phyloP scores from a whole-genome alignment of 2,329 filamentous ascomycete genomes.

The Neoarthrinium moseri region DNA sequence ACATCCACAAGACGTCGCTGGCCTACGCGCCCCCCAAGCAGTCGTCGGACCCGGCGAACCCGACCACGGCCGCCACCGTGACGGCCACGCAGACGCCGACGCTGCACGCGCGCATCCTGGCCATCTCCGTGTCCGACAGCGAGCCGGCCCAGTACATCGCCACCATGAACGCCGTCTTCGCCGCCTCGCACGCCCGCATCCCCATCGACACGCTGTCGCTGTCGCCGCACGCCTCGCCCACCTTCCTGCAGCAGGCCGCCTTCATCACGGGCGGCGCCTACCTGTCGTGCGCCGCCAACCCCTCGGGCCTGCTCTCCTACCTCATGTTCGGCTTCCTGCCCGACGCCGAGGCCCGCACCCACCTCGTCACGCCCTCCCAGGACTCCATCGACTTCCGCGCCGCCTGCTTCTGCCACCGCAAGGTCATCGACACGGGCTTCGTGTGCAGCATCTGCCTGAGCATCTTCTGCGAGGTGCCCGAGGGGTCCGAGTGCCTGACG shows the following conservation, averaged over 20 bases:
- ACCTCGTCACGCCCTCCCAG: conserved; percentile 75
- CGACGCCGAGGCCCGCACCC: conserved; percentile 50
- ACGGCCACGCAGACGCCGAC: conserved; percentile 37
- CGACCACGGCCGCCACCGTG: conserved; percentile 25
- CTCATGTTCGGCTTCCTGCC: conserved; percentile 93
- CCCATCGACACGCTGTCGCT: conserved; percentile 91
- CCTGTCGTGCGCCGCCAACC: conserved; percentile 47
- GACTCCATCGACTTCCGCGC: conserved; percentile 93
- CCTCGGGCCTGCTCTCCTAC: conserved; percentile 80
- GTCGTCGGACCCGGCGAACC: conserved; percentile 28
- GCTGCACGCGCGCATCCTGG: conserved; percentile 79
- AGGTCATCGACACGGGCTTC: conserved; percentile 87
- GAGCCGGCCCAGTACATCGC: conserved; percentile 93
- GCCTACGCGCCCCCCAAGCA: conserved; percentile 58
- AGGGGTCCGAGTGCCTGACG: conserved; percentile 71
- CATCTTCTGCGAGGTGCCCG: conserved; percentile 75
- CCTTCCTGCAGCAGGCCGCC: conserved; percentile 88
- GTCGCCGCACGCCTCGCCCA: conserved; percentile 66
- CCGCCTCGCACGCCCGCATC: conserved; percentile 82
- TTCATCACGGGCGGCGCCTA: conserved; percentile 62
- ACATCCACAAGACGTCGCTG: conserved; percentile 82
- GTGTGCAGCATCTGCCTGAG: conserved; percentile 96
- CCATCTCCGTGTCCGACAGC: conserved; percentile 82
- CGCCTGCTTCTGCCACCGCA: conserved; percentile 96
- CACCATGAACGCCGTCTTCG: conserved; percentile 98